These are phyloP conservation scores for Saccharomycopsis amapae DNA, from an alignment of 805 yeast genomes.

Conservation along the genomic window DNA sequence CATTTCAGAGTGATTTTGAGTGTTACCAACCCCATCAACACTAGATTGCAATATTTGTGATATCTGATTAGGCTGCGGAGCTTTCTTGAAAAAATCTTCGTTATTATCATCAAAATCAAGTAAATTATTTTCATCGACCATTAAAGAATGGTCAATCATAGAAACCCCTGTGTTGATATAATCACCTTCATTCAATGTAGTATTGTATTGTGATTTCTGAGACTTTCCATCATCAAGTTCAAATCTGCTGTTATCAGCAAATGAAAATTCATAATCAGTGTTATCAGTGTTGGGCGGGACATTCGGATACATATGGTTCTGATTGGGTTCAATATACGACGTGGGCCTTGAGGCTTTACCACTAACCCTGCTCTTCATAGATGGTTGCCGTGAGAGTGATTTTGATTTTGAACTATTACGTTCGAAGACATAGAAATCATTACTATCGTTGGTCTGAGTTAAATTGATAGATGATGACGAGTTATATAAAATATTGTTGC, in stretches of 20 bases:
- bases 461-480: constrained; percentile 11
- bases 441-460: background rate
- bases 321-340: constrained; percentile 3
- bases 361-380: constrained; percentile 10
- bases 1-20: background rate
- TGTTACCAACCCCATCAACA: too few species aligned
- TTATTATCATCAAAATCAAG: constrained; percentile 5
- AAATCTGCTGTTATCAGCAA: background rate
- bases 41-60: background rate
- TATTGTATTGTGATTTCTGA: too few species aligned
- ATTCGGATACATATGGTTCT: background rate
- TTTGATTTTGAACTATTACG: background rate
- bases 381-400: constrained; percentile 12
- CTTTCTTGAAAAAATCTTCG: background rate
- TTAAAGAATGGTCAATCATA: background rate
- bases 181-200: too few species aligned
- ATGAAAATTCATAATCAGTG: background rate
- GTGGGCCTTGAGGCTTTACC: constrained; percentile 6
- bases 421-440: constrained; percentile 8
- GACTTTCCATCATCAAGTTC: too few species aligned
- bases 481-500: background rate
- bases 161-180: too few species aligned
- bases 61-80: background rate
- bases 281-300: background rate
- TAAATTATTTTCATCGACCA: constrained; percentile 1